Percentiles rank a stretch among this genome's conserved stretches.
phyloP scores from a whole-genome alignment of 208 protist genomes.

The Vickermania ingenoplastis region DNA sequence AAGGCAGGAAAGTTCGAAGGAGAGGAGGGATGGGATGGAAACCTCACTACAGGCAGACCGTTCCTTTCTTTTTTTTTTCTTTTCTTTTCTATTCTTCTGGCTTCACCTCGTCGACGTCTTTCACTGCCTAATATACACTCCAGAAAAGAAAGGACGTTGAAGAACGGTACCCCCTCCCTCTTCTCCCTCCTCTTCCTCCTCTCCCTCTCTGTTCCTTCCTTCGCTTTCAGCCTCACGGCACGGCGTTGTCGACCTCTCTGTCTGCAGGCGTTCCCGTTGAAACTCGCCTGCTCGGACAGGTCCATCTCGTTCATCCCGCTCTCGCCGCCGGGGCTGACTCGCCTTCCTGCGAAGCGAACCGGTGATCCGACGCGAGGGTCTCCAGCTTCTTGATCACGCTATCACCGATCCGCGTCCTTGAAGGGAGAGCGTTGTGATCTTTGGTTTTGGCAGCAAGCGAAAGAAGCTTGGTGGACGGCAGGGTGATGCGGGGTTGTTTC shows the following conservation, averaged over 20 bases:
- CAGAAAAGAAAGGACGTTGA: too few species aligned
- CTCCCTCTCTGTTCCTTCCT: background rate
- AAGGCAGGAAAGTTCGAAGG: too few species aligned
- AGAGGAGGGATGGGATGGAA: too few species aligned
- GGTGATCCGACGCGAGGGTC: constrained; percentile 21
- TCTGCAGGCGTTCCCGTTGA: background rate
- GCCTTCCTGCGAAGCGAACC: background rate
- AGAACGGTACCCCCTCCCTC: too few species aligned
- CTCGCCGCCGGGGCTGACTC: too few species aligned
- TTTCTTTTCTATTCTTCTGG: too few species aligned
- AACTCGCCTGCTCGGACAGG: background rate
- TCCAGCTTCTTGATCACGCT: constrained; percentile 41
- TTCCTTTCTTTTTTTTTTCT: too few species aligned
- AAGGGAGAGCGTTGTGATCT: constrained; percentile 43
- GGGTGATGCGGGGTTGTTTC: constrained; percentile 79
- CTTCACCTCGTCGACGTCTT: too few species aligned
- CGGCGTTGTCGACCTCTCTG: background rate
- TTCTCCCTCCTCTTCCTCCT: too few species aligned
- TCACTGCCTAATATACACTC: too few species aligned
- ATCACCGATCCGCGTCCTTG: constrained; percentile 60
- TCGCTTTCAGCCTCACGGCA: background rate
- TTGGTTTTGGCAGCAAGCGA: constrained; percentile 49
- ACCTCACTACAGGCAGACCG: too few species aligned
- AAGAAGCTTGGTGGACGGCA: constrained; percentile 60
- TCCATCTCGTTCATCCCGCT: background rate